Percentiles rank a stretch among this genome's conserved stretches.
Conservation (phyloP, 2,329 filamentous ascomycete species). For the Pseudonectria buxi region DNA sequence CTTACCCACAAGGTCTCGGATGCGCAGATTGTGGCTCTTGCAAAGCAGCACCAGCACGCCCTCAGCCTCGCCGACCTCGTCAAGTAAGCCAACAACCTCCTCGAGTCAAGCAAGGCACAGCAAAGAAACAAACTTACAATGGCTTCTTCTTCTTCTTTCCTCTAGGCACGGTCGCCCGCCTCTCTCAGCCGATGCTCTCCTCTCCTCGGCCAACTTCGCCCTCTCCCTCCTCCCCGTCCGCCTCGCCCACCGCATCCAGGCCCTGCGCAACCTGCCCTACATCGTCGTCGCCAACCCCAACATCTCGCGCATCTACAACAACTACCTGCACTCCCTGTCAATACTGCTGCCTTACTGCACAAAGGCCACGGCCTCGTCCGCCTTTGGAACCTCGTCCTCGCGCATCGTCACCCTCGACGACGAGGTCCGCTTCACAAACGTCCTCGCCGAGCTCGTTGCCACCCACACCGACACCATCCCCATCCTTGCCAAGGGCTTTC, state of each 20-base stretch:
- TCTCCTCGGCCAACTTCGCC: slow-evolving; percentile 92
- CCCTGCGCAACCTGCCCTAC: slow-evolving; percentile 86
- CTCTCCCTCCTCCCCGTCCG: slow-evolving; percentile 86
- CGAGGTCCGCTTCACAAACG: slow-evolving; percentile 84
- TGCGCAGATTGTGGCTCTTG: slow-evolving; percentile 71
- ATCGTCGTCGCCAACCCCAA: slow-evolving; percentile 98
- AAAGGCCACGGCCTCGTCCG: too few relatives aligned
- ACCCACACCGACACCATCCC: slow-evolving; percentile 95
- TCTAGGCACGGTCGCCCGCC: slow-evolving; percentile 71
- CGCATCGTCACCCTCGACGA: slow-evolving; percentile 62
- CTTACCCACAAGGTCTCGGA: slow-evolving; percentile 47
- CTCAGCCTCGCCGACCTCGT: slow-evolving; percentile 84
- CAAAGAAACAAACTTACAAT: too few relatives aligned
- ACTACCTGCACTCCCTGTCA: slow-evolving; percentile 88
- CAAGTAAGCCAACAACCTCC: slow-evolving; percentile 48
- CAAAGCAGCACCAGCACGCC: slow-evolving; percentile 69
- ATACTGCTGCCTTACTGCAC: slow-evolving; percentile 73
- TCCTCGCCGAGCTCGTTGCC: slow-evolving; percentile 89
- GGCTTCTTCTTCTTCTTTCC: not conserved
- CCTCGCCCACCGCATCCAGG: slow-evolving; percentile 88
- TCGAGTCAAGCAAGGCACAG: slow-evolving; percentile 1
- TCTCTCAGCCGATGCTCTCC: slow-evolving; percentile 69
- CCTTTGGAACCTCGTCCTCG: too few relatives aligned
- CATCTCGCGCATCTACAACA: slow-evolving; percentile 89
- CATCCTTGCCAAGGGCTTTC: slow-evolving; percentile 81